Evolutionary conservation across 805 yeast genomes (phyloP), one percentile per base, ranked within the genome.

Genomic region (Candida insectalens): DNA sequence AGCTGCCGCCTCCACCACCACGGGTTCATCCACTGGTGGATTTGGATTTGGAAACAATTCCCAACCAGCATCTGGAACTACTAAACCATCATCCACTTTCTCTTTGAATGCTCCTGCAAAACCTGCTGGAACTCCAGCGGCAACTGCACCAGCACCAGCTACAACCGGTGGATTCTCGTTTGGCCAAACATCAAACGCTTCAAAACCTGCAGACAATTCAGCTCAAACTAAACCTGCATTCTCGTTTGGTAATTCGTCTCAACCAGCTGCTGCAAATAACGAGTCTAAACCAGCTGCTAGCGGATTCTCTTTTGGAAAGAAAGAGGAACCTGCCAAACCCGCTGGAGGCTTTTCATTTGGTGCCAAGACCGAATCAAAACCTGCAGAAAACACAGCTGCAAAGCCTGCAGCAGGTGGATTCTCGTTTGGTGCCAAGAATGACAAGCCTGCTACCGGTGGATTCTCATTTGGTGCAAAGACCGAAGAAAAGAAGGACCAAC

Each of bases 391-490:
- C 30, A 29, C 20, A 34, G 39, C 20, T 32, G 33, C 3, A 32
- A 34, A 33, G n/a, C 25, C 33, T 14, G 29, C 37, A 9, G 14
- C 30, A 18, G 13, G 33, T 12, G 6, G 27, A 3, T 31, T 32
- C 14, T 33, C 33, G 5, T 27, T 37, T 25, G 40, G 32, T 28
- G 37, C 40, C 7, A 30, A 36, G 25, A 35, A 28, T 7, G 23
- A 34, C 19, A 28, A 27, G 17, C 29, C 44, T 15, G 39, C 32
- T 20, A 22, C 35, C 17, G 30, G 35, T 23, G 34, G 35, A 1
- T 39, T 45, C 17, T 29, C 44, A 12, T 43, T 46, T 37, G 51
- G 50, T 13, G 38, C 42, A 9, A 40, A 32, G 27, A 26, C 44
- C 3, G 41, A 13, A 3, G 42, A 33, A 21, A 38, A 44, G 32